A percentile compares a stretch with the other conserved stretches of the same genome.
These are phyloP conservation scores for Elasticomyces elasticus DNA, from an alignment of 495 filamentous ascomycete genomes.

Conservation along the genomic window DNA sequence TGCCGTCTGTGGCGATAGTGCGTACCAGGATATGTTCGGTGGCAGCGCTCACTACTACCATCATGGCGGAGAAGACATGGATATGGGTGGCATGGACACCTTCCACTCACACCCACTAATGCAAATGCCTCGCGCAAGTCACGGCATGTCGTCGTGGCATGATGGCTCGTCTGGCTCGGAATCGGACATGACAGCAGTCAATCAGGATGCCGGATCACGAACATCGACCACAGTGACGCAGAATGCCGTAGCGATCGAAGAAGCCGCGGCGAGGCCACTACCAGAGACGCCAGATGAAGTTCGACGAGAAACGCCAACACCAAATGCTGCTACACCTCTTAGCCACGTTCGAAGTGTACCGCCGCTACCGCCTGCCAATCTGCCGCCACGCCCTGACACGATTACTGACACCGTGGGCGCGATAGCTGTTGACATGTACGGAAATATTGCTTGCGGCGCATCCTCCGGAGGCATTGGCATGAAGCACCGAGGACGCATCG, in stretches of 20 bases:
- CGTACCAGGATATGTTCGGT: not conserved
- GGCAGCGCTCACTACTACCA: not conserved
- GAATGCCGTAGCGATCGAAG: not conserved
- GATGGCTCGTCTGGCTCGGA: slow-evolving; percentile 29
- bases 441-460: slow-evolving; percentile 89
- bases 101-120: slow-evolving; percentile 1
- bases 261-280: not conserved
- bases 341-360: not conserved
- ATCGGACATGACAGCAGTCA: not conserved
- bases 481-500: slow-evolving; percentile 85
- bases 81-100: slow-evolving; percentile 19
- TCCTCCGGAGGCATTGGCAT: slow-evolving; percentile 98
- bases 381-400: slow-evolving; percentile 30
- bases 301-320: not conserved
- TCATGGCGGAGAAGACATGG: slow-evolving; percentile 3
- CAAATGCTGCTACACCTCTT: not conserved
- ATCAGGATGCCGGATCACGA: not conserved
- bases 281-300: not conserved
- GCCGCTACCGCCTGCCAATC: not conserved
- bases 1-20: not conserved
- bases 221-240: not conserved
- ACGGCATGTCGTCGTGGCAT: slow-evolving; percentile 6
- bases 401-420: slow-evolving; percentile 93
- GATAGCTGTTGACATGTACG: slow-evolving; percentile 75
- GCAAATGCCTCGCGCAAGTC: not conserved